A percentile compares a stretch with the other conserved stretches of the same genome.
Evolutionary conservation across 2,329 filamentous ascomycete genomes (phyloP).

Genomic region (Phaeosphaeriaceae sp.): DNA sequence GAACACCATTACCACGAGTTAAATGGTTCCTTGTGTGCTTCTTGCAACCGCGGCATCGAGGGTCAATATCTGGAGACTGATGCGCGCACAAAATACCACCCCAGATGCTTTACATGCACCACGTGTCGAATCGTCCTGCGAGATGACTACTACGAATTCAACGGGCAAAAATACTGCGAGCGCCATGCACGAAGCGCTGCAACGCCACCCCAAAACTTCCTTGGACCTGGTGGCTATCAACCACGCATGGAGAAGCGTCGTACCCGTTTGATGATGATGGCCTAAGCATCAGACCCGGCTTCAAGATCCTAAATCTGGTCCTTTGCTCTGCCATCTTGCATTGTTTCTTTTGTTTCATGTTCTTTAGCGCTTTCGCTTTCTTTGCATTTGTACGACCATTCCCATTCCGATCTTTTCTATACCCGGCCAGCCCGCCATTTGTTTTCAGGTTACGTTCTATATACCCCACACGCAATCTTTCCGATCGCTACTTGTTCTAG

Average conservation of each 20-base stretch:
- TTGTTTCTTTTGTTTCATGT: slow-evolving; percentile 5
- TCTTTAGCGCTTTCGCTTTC: slow-evolving; percentile 17
- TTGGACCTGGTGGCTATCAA: slow-evolving; percentile 47
- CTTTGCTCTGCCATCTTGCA: slow-evolving; percentile 7
- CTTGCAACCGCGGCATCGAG: slow-evolving; percentile 86
- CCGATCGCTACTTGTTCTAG: slow-evolving; percentile 11
- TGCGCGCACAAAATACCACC: slow-evolving; percentile 79
- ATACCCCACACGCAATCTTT: slow-evolving; percentile 9
- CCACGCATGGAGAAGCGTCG: slow-evolving; percentile 55
- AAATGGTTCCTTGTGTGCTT: slow-evolving; percentile 83
- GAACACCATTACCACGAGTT: slow-evolving; percentile 90
- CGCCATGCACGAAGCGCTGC: slow-evolving; percentile 75
- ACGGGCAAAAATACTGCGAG: slow-evolving; percentile 82
- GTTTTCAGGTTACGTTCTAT: slow-evolving; percentile 6
- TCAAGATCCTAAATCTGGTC: slow-evolving; percentile 1
- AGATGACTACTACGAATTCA: slow-evolving; percentile 91
- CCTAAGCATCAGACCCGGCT: slow-evolving; percentile 23
- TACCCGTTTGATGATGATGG: slow-evolving; percentile 61
- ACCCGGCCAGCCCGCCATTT: slow-evolving; percentile 32
- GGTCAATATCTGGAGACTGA: slow-evolving; percentile 92
- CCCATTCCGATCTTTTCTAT: slow-evolving; percentile 23
- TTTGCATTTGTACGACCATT: slow-evolving; percentile 19
- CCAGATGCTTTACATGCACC: slow-evolving; percentile 82
- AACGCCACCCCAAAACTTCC: slow-evolving; percentile 46
- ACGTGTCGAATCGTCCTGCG: slow-evolving; percentile 77